phyloP scores from a whole-genome alignment of 2,329 filamentous ascomycete genomes.

The Blastomyces percursus region DNA sequence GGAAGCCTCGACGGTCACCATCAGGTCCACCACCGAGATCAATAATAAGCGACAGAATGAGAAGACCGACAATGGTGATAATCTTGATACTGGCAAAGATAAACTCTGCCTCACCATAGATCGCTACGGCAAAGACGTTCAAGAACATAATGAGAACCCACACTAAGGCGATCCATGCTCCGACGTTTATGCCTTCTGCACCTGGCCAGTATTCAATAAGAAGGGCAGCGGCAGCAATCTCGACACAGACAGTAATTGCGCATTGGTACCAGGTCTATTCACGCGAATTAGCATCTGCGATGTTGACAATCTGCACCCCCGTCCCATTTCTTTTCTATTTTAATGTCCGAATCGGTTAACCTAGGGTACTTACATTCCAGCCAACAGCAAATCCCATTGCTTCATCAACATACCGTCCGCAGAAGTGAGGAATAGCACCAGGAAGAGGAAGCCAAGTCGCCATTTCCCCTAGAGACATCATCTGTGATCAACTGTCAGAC shows the following conservation, averaged over 20 bases:
- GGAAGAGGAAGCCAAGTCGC: conserved; percentile 40
- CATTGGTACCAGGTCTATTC: conserved; percentile 24
- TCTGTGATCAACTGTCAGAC: conserved; percentile 9
- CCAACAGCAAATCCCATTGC: conserved; percentile 40
- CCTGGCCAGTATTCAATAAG: conserved; percentile 52
- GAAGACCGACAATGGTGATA: conserved; percentile 37
- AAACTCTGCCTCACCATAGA: conserved; percentile 44
- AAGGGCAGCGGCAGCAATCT: conserved; percentile 53
- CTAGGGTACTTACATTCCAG: conserved; percentile 50
- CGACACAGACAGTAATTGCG: conserved; percentile 35
- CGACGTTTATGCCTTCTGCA: conserved; percentile 24
- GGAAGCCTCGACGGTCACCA: conserved; percentile 51
- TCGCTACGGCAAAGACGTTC: conserved; percentile 45
- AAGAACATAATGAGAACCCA: conserved; percentile 52
- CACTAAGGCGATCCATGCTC: conserved; percentile 39
- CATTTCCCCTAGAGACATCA: conserved; percentile 39
- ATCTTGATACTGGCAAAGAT: conserved; percentile 44
- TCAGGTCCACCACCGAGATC: conserved; percentile 52
- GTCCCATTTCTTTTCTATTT: not conserved
- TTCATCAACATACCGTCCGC: conserved; percentile 34
- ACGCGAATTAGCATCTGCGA: not conserved
- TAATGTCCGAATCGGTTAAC: conserved; percentile 39
- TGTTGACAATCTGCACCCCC: not conserved
- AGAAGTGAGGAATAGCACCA: conserved; percentile 40
- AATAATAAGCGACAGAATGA: conserved; percentile 44